Percentiles rank a stretch among this genome's conserved stretches.
Evolutionary conservation across 1,284 basidiomycete species (phyloP).

Genomic region (Moesziomyces antarcticus): DNA sequence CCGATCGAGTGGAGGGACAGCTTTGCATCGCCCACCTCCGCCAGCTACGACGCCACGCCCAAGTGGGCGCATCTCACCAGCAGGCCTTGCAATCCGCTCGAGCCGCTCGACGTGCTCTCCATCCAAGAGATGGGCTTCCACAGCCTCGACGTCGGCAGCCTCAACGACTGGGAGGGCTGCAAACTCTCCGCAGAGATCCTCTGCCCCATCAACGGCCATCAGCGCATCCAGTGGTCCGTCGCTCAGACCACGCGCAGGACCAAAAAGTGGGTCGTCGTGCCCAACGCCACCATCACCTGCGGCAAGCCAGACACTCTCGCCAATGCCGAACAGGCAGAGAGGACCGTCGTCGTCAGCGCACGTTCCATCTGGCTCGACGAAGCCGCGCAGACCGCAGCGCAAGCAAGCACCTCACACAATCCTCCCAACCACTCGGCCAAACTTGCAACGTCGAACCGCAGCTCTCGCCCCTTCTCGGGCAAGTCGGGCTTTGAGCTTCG

Average conservation of each 20-base stretch:
- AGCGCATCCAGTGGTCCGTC: slow-evolving; percentile 48
- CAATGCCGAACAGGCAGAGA: slow-evolving; percentile 21
- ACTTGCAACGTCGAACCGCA: slow-evolving; percentile 4
- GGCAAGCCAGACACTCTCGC: slow-evolving; percentile 8
- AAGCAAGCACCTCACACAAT: too few relatives aligned
- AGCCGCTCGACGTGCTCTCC: slow-evolving; percentile 58
- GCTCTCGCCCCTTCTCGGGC: slow-evolving; percentile 45
- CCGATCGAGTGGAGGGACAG: slow-evolving; percentile 42
- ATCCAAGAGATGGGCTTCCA: slow-evolving; percentile 63
- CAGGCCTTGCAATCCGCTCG: slow-evolving; percentile 42
- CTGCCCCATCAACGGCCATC: slow-evolving; percentile 37
- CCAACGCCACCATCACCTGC: slow-evolving; percentile 28
- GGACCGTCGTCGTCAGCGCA: slow-evolving; percentile 54
- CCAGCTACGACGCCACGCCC: slow-evolving; percentile 4
- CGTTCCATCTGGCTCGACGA: slow-evolving; percentile 35
- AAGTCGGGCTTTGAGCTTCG: slow-evolving; percentile 51
- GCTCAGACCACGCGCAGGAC: slow-evolving; percentile 44
- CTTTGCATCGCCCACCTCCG: slow-evolving; percentile 11
- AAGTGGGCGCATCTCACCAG: slow-evolving; percentile 33
- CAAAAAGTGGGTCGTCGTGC: slow-evolving; percentile 60
- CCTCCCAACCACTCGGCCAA: neutral
- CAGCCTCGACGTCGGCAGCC: slow-evolving; percentile 57
- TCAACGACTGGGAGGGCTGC: slow-evolving; percentile 59
- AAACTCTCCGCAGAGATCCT: slow-evolving; percentile 48
- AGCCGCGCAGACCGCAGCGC: neutral